phyloP scores from a whole-genome alignment of 495 filamentous ascomycete genomes.

The Neurospora sp. region DNA sequence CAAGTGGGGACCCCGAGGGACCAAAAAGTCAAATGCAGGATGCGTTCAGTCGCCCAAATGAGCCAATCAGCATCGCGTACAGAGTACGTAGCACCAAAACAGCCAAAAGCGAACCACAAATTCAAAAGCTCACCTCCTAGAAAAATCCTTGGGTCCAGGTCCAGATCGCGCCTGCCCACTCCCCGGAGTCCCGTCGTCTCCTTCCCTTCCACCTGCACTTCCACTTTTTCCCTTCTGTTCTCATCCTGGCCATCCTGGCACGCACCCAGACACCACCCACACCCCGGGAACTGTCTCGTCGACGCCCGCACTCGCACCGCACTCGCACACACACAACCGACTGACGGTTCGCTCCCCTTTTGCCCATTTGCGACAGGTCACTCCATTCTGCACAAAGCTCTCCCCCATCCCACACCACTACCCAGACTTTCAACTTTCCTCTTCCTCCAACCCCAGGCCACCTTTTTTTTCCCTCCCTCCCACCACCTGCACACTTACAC shows the following conservation, averaged over 20 bases:
- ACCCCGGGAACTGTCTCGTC: slow-evolving; percentile 1
- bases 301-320: neutral
- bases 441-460: slow-evolving; percentile 24
- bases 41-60: neutral
- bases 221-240: neutral
- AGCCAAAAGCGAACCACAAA: neutral
- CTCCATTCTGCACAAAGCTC: slow-evolving; percentile 12
- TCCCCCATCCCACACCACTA: slow-evolving; percentile 16
- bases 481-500: neutral
- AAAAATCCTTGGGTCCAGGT: neutral
- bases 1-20: neutral
- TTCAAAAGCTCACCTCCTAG: neutral
- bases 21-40: neutral
- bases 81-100: neutral
- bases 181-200: neutral
- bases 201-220: neutral
- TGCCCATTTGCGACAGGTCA: slow-evolving; percentile 10
- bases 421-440: slow-evolving; percentile 1
- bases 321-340: neutral
- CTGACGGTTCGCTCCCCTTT: neutral
- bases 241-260: neutral
- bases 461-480: slow-evolving; percentile 14
- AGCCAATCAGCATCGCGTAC: neutral
- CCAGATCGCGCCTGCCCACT: neutral
- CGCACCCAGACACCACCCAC: slow-evolving; percentile 6